Evolutionary conservation across 208 protist species (phyloP), one percentile per base, ranked within the genome.

Genomic region (Leishmania braziliensis): DNA sequence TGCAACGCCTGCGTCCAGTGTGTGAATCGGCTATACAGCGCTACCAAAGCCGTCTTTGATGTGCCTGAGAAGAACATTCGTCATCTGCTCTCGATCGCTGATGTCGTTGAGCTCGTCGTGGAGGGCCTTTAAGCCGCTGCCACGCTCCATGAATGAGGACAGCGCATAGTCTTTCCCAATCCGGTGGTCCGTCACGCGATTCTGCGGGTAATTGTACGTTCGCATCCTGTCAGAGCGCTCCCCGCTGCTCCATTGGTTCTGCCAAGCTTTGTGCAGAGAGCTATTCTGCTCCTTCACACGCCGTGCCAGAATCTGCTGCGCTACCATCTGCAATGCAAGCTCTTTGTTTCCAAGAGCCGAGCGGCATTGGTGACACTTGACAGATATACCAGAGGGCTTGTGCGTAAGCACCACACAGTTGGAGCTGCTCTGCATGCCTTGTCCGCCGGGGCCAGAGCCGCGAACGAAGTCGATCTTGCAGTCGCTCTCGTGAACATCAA

Each of bases 201-300:
- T 98, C 72, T 98, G 95, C 16, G 92, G 95, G 77, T 91, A 96
- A 75, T 98, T 98, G 90, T 97, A 98, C 36, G 95, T 97, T 63
- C 95, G 80, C 92, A 98, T 97, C 81, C 95, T 96, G 75, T 98
- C 95, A 0, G 92, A 95, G 29, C 95, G 91, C 85, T 98, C 95
- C 1, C 95, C 95, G 80, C 92, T 97, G 77, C 88, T 95, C 94
- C 91, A 96, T 77, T 98, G 95, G 70, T 92, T 92, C 63, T 84
- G 81, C 90, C 92, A 97, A 51, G 92, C 90, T 3, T 90, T 86
- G 79, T 97, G 86, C 69, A 95, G 81, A 43, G 91, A 93, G 20
- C 84, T 94, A 74, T 93, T 93, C 76, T 96, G 92, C 50, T 94
- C 87, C 78, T 91, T 91, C 33, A 96, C 82, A 53, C 85, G 88